Conservation (phyloP, 2,329 filamentous ascomycete species). For the Trichophyton mentagrophytes region DNA sequence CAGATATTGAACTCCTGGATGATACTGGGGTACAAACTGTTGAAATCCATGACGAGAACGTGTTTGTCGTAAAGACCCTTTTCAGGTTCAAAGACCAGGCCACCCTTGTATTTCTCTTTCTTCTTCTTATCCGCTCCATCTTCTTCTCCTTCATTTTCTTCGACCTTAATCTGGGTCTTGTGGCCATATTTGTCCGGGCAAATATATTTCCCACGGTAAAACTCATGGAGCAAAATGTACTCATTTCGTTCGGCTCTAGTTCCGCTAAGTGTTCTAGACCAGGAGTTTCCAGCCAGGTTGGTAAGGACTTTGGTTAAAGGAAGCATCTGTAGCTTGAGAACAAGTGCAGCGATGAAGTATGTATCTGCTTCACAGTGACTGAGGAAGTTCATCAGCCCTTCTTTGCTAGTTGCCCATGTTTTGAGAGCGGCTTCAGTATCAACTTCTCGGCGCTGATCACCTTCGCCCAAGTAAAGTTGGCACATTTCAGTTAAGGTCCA, state of each 20-base stretch:
- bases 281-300: constrained; percentile 93
- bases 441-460: constrained; percentile 63
- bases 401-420: constrained; percentile 70
- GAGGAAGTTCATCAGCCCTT: constrained; percentile 84
- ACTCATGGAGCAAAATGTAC: constrained; percentile 96
- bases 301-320: constrained; percentile 90
- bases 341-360: constrained; percentile 85
- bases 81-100: constrained; percentile 94
- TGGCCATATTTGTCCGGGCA: constrained; percentile 88
- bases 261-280: constrained; percentile 89
- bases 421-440: constrained; percentile 80
- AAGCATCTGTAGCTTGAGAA: constrained; percentile 78
- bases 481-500: constrained; percentile 99
- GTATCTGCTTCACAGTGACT: constrained; percentile 91
- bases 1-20: constrained; percentile 99
- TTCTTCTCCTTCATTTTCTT: constrained; percentile 60
- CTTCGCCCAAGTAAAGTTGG: constrained; percentile 66
- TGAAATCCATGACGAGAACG: constrained; percentile 99
- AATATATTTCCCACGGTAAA: constrained; percentile 93
- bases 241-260: constrained; percentile 96
- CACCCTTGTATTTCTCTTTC: constrained; percentile 98
- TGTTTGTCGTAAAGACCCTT: constrained; percentile 97
- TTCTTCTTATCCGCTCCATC: constrained; percentile 67
- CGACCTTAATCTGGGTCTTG: constrained; percentile 57
- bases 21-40: constrained; percentile 94